Base-by-base conservation (phyloP, 306 rosid species). In the Fragaria nilgerrensis region DNA sequence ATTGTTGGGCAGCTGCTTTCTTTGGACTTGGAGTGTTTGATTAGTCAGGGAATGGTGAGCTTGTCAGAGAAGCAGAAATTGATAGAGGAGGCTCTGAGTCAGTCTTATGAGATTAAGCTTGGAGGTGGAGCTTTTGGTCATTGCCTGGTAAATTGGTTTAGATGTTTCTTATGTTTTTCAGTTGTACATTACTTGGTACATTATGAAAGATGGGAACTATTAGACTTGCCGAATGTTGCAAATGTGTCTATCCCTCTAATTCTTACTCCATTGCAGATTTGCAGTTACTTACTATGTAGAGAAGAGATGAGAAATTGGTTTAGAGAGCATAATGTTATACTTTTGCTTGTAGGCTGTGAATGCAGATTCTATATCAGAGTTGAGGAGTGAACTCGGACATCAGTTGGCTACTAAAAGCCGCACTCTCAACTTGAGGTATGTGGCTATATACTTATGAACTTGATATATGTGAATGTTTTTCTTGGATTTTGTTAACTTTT, bases 381-480 rank as follows among this genome's bases (percentile, higher is more conserved):
- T 94, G 72, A 90, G 96, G 81, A 94, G 97, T 88, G 97, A 90
- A 79, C 80, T 94, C 62, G 98, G 97, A 78, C 83, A 92, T 63
- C 98, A 90, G 25, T 79, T 92, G 78, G 98, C 98, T 74, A 84
- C 66, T 16, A 92, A 89, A 82, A 92, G 97, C 87, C 86, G 82
- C 61, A 77, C 82, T 75, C 58, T 84, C 66, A 86, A 89, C 67
- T 87, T 90, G 83, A 90, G 97, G 97, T 90, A 82, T 72, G 86
- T 74, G 63, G 45, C 65, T 37, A n/a, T 13, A 29, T 59, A 36
- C 45, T 73, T 29, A 49, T 62, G 47, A n/a, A 9, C 32, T 72
- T 56, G 48, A 41, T 22, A 39, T 17, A 17, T 65, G 62, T 22
- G 12, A 53, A 5, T 45, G 19, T 29, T 47, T 47, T 17, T 53